Evolutionary conservation across 169 alveolate genomes (phyloP).

Genomic region (Plasmodium falciparum): DNA sequence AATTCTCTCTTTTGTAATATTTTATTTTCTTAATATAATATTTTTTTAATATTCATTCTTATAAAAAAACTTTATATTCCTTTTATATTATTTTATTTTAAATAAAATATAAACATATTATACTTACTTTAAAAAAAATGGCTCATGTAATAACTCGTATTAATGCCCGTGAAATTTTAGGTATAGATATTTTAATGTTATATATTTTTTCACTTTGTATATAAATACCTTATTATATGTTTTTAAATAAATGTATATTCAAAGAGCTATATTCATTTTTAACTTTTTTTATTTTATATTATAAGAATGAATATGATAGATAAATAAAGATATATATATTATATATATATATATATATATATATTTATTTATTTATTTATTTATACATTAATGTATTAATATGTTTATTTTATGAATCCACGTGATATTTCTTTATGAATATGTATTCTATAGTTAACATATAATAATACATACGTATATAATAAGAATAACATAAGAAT

Average conservation of each 20-base stretch:
- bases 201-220: neutral
- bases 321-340: neutral
- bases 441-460: no score
- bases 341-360: neutral
- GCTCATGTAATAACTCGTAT: slow-evolving; percentile 71
- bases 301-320: neutral
- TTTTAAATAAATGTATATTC: no score
- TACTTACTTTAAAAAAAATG: slow-evolving; percentile 26
- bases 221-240: neutral
- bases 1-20: no score
- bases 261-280: no score
- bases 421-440: no score
- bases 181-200: slow-evolving; percentile 9
- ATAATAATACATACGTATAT: no score
- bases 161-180: slow-evolving; percentile 75
- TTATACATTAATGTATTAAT: neutral
- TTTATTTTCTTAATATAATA: neutral
- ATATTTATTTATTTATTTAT: neutral
- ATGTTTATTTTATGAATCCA: no score
- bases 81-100: neutral
- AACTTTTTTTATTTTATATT: no score
- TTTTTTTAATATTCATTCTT: neutral
- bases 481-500: no score
- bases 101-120: neutral
- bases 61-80: no score